Percentiles rank a stretch among this genome's conserved stretches.
Conservation (phyloP, 2,329 filamentous ascomycete genomes). For the Periconia sp. region DNA sequence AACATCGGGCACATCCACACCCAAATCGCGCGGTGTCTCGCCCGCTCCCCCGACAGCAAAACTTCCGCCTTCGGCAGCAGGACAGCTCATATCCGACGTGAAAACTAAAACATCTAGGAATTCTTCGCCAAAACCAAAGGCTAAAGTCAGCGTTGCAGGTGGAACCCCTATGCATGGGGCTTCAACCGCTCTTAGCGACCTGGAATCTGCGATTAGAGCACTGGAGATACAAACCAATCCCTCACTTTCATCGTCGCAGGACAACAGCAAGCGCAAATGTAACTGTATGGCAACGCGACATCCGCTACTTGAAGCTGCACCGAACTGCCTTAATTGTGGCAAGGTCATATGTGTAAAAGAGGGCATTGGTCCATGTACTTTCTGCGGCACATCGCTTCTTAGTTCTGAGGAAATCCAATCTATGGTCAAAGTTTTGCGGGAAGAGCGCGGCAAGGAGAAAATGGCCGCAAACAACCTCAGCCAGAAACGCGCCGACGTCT, state of each 20-base stretch:
- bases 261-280: conserved; percentile 67
- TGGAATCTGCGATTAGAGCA: conserved; percentile 78
- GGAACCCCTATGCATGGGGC: conserved; percentile 81
- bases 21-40: conserved; percentile 40
- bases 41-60: conserved; percentile 53
- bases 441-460: conserved; percentile 83
- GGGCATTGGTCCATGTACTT: conserved; percentile 91
- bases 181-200: conserved; percentile 68
- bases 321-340: conserved; percentile 89
- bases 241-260: conserved; percentile 57
- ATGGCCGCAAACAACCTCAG: conserved; percentile 77
- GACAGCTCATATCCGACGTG: conserved; percentile 79
- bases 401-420: conserved; percentile 72
- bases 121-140: conserved; percentile 55
- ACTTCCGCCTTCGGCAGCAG: conserved; percentile 68
- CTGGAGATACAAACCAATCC: conserved; percentile 94
- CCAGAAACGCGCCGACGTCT: conserved; percentile 67
- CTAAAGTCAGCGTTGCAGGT: conserved; percentile 73
- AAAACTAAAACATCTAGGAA: conserved; percentile 57
- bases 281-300: conserved; percentile 88
- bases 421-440: conserved; percentile 81
- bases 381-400: conserved; percentile 76
- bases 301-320: conserved; percentile 84
- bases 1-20: conserved; percentile 34
- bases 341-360: conserved; percentile 96